Evolutionary conservation across 2,329 filamentous ascomycete species (phyloP).

Genomic region (Hymenoscyphus fructigenus): DNA sequence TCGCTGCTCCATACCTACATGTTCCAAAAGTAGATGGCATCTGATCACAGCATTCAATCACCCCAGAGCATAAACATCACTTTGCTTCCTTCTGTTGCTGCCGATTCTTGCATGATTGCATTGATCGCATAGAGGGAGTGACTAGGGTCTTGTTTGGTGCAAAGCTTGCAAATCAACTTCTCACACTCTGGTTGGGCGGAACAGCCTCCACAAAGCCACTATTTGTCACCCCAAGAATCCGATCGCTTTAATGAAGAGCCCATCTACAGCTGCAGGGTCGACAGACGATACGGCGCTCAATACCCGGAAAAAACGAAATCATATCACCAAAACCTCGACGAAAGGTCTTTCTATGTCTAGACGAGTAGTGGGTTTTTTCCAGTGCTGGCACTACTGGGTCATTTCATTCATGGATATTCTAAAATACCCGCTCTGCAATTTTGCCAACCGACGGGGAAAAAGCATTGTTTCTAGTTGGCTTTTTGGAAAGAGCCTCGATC

Average conservation of each 20-base stretch:
- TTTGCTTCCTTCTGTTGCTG: background rate
- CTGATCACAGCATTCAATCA: background rate
- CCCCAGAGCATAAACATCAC: background rate
- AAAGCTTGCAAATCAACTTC: background rate
- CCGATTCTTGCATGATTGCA: background rate
- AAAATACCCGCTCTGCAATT: background rate
- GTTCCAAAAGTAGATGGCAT: background rate
- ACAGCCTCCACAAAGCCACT: background rate
- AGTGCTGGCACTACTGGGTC: background rate
- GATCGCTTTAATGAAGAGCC: background rate
- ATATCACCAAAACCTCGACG: background rate
- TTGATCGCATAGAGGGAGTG: background rate
- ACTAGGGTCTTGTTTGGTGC: background rate
- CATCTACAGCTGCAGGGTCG: background rate
- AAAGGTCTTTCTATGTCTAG: background rate
- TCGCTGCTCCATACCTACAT: background rate
- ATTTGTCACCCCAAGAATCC: no score
- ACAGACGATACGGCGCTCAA: background rate
- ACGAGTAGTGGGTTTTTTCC: background rate
- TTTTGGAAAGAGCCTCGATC: background rate
- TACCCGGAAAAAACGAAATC: background rate
- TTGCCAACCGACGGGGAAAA: background rate
- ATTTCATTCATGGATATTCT: background rate
- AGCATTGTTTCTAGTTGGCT: background rate
- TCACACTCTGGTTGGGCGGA: background rate